Conservation (phyloP, 176 grass and related monocot genomes). For the Chrysopogon serrulatus region DNA sequence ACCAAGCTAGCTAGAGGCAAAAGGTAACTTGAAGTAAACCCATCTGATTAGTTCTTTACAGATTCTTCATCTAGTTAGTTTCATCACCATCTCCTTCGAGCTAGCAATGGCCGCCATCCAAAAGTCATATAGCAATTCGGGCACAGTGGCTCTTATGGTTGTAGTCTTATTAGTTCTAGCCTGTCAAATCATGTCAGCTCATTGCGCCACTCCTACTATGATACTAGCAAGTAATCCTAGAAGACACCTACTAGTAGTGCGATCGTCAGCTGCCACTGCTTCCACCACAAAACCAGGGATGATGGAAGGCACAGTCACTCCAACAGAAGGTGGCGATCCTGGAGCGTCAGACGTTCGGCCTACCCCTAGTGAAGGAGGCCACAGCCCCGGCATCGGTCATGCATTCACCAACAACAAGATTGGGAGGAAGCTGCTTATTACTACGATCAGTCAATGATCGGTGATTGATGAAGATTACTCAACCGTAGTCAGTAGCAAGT, state of each 20-base stretch:
- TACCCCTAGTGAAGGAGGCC: background rate
- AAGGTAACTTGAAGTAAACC: too few species aligned
- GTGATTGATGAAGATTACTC: background rate
- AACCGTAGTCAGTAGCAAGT: background rate
- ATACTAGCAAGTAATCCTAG: background rate
- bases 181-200: background rate
- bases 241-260: background rate
- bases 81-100: background rate
- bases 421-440: conserved; percentile 33
- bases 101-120: background rate
- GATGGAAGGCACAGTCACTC: background rate
- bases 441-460: too few species aligned
- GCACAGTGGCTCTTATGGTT: background rate
- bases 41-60: too few species aligned
- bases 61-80: background rate
- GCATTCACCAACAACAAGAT: conserved; percentile 25
- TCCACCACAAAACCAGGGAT: background rate
- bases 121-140: background rate
- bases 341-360: background rate
- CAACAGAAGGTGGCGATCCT: background rate
- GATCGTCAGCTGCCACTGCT: background rate
- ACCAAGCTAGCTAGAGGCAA: too few species aligned
- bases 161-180: background rate
- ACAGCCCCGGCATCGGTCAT: conserved; percentile 38
- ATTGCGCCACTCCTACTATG: background rate